Percentiles rank a stretch among this genome's conserved stretches.
These are phyloP conservation scores for Suillus americanus DNA, from an alignment of 768 basidiomycete species.

Conservation along the genomic window DNA sequence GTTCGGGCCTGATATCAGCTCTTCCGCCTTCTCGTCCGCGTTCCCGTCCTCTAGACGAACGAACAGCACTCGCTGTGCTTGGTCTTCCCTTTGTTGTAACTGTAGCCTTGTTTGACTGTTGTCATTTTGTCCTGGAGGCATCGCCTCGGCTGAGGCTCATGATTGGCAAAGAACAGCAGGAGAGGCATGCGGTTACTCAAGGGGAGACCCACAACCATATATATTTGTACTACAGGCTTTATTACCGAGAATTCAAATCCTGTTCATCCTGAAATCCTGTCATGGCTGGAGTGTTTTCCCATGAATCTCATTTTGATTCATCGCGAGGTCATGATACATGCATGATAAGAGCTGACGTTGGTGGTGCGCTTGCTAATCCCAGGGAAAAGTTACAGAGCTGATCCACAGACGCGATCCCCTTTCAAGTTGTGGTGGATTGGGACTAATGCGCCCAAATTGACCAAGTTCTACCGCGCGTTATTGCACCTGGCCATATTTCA, in stretches of 20 bases:
- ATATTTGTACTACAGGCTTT: background rate
- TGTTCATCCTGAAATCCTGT: background rate
- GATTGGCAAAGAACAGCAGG: conserved; percentile 42
- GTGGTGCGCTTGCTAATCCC: background rate
- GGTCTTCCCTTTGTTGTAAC: conserved; percentile 33
- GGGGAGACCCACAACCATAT: conserved; percentile 25
- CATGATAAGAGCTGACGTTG: background rate
- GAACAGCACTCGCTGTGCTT: conserved; percentile 36
- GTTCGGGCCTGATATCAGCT: conserved; percentile 86
- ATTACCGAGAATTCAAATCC: background rate
- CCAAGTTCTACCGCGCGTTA: too few species aligned
- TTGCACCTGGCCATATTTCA: too few species aligned
- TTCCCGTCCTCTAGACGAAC: conserved; percentile 85
- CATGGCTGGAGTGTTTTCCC: background rate
- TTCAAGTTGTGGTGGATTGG: background rate
- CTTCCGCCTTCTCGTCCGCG: conserved; percentile 89
- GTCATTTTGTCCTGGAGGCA: conserved; percentile 53
- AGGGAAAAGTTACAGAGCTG: background rate
- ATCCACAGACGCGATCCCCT: background rate
- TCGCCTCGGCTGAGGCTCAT: conserved; percentile 75
- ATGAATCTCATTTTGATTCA: background rate
- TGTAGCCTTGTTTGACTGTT: conserved; percentile 42
- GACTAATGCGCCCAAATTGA: too few species aligned
- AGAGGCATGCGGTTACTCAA: conserved; percentile 32
- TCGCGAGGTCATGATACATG: background rate